Base-by-base conservation (phyloP, 1,139 yeast genomes). In the Suhomyces coccinellae region DNA sequence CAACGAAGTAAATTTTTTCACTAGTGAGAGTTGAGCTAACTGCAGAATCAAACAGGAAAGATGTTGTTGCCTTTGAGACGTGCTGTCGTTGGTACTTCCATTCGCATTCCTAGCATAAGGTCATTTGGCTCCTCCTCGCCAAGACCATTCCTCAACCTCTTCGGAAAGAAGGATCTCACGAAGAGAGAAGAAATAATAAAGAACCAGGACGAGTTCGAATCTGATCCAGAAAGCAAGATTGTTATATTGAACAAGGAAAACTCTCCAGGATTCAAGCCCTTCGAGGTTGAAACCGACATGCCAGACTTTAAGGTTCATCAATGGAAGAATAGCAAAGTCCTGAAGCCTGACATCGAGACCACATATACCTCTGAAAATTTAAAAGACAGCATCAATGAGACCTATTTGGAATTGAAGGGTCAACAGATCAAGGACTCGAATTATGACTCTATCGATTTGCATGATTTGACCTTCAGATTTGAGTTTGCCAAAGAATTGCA, bases 391-490 rank as follows among this genome's bases (percentile, higher is more conserved):
- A 59, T 73, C 47, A 59, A 58, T 40, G 51, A 61, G 33, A 56
- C 71, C 7, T 68, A 65, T 52, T 41, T 51, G 13, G 56, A 58
- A 20, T 51, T 69, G 15, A 61, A 49, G 16, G 62, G 62, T 10
- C 50, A 52, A 17, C 38, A 45, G 10, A 50, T 63, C 30, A 42
- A 47, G 11, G 40, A 36, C 10, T 56, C 53, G 9, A 42, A 57
- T 1, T 66, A 59, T 44, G 40, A 50, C 7, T 38, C 43, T 4
- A 45, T 63, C 3, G 52, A 53, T 33, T 67, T 74, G 47, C 61
- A 67, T 38, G 83, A 85, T 57, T 70, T 87, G 47, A 53, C 64
- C n/a, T 61, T 70, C 46, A 76, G 95, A 58, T 87, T 89, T 58
- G 58, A 67, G 24, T 71, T 82, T 39, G 62, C 82, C 35, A 87